A percentile compares a stretch with the other conserved stretches of the same genome.
Conservation (phyloP, 2,329 filamentous ascomycete species). For the Pseudogymnoascus sp. region DNA sequence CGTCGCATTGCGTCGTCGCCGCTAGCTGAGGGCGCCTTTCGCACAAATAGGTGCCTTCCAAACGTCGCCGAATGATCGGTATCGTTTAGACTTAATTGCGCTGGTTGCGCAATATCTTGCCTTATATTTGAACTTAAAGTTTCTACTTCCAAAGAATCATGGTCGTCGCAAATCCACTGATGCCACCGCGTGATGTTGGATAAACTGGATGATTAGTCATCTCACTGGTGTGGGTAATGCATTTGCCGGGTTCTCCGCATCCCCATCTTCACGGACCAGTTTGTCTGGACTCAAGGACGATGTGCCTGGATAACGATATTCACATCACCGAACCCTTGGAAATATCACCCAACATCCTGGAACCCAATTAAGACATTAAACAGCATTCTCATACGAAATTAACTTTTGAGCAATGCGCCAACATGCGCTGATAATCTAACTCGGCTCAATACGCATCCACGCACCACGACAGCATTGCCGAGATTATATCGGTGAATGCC, state of each 20-base stretch:
- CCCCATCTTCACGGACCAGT: neutral
- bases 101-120: neutral
- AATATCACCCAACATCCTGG: neutral
- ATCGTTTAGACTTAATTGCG: neutral
- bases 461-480: neutral
- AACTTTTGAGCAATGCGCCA: neutral
- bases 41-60: neutral
- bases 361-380: neutral
- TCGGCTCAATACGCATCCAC: neutral
- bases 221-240: neutral
- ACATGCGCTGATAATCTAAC: neutral
- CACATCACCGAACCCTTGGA: neutral
- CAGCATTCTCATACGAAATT: neutral
- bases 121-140: neutral
- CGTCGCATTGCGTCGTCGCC: neutral
- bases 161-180: slow-evolving; percentile 1
- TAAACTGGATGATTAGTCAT: neutral
- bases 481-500: neutral
- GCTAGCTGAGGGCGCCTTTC: neutral
- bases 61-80: neutral
- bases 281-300: neutral
- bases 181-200: neutral
- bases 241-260: slow-evolving; percentile 4
- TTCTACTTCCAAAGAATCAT: neutral
- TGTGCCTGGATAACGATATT: neutral